These are phyloP conservation scores for Lycium ferocissimum DNA, from an alignment of 257 asterid species.

Conservation along the genomic window DNA sequence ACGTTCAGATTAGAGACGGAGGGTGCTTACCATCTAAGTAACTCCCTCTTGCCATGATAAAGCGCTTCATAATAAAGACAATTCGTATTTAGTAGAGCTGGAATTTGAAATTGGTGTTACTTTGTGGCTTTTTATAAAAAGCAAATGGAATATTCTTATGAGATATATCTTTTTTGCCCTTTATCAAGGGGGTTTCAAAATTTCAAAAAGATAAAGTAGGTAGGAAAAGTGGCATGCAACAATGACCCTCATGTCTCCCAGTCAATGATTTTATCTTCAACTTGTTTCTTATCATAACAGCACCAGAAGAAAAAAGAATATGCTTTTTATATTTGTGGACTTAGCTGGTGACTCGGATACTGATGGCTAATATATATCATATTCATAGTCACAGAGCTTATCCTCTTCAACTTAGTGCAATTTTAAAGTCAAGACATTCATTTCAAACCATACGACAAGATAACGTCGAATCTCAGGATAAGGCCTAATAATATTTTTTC, in stretches of 20 bases:
- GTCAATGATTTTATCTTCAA: slow-evolving; percentile 26
- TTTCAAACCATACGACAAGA: slow-evolving; percentile 57
- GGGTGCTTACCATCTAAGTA: too few species aligned
- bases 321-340: slow-evolving; percentile 21
- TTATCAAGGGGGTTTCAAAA: neutral
- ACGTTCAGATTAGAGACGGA: too few species aligned
- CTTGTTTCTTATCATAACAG: neutral
- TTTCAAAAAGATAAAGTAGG: slow-evolving; percentile 2
- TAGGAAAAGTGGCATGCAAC: slow-evolving; percentile 15
- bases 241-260: slow-evolving; percentile 18
- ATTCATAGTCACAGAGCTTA: slow-evolving; percentile 46
- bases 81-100: too few species aligned
- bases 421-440: slow-evolving; percentile 51
- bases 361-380: slow-evolving; percentile 40
- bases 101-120: neutral
- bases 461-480: slow-evolving; percentile 70
- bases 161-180: neutral
- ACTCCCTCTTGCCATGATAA: too few species aligned
- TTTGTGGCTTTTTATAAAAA: neutral
- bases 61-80: too few species aligned
- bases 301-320: neutral
- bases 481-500: slow-evolving; percentile 32
- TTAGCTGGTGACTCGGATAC: slow-evolving; percentile 58
- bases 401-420: slow-evolving; percentile 46
- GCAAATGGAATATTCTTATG: neutral